A percentile compares a stretch with the other conserved stretches of the same genome.
These are phyloP conservation scores for Amphirosellinia nigrospora DNA, from an alignment of 495 filamentous ascomycete species.

Conservation along the genomic window DNA sequence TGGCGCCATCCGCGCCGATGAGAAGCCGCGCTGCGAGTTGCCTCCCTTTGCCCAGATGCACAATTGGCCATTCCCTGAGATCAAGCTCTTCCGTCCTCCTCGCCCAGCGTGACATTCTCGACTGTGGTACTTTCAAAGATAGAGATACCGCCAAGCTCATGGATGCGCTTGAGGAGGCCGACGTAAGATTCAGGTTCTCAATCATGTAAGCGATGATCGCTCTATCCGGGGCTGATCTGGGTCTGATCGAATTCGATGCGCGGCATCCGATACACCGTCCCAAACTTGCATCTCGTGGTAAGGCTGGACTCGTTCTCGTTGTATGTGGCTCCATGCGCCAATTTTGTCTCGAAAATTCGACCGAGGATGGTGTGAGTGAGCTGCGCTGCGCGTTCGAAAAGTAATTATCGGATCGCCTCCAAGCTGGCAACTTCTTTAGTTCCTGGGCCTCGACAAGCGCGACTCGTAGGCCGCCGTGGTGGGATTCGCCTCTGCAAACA, in stretches of 20 bases:
- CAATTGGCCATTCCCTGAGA: constrained; percentile 83
- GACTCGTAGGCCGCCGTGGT: constrained; percentile 78
- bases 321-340: constrained; percentile 84
- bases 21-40: constrained; percentile 80
- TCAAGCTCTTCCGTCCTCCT: constrained; percentile 70
- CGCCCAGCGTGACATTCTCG: constrained; percentile 75
- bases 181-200: constrained; percentile 89
- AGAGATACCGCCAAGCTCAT: constrained; percentile 68
- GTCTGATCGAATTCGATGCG: constrained; percentile 86
- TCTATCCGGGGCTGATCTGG: constrained; percentile 49
- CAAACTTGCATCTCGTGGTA: constrained; percentile 96
- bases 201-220: constrained; percentile 90
- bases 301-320: constrained; percentile 72
- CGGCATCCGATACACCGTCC: constrained; percentile 90
- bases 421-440: constrained; percentile 67
- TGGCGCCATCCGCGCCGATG: constrained; percentile 92
- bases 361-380: constrained; percentile 87
- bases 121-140: constrained; percentile 79
- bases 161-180: constrained; percentile 71
- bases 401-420: constrained; percentile 66
- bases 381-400: constrained; percentile 96
- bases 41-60: constrained; percentile 67
- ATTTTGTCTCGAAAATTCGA: constrained; percentile 73
- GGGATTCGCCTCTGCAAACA: constrained; percentile 63
- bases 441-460: constrained; percentile 92